phyloP scores from a whole-genome alignment of 805 yeast species.

The Yamadazyma sp. region DNA sequence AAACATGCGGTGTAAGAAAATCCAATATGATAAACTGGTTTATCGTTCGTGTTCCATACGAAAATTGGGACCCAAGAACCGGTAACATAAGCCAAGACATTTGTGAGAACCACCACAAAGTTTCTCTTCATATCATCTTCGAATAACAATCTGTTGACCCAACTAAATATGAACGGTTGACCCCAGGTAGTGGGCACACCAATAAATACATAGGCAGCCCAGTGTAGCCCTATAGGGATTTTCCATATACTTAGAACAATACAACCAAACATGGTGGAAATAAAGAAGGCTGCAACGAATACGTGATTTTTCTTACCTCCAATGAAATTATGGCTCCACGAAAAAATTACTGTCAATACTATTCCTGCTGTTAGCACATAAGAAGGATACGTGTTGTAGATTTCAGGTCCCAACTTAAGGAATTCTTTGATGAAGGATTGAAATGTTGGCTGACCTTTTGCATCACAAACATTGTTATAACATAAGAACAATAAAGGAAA shows the following conservation, averaged over 20 bases:
- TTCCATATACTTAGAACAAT: constrained; percentile 48
- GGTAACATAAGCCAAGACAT: constrained; percentile 39
- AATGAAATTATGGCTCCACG: constrained; percentile 30
- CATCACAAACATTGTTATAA: constrained; percentile 35
- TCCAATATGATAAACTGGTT: constrained; percentile 34
- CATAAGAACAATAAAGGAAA: constrained; percentile 42
- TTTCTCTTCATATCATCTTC: constrained; percentile 43
- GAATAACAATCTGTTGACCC: constrained; percentile 51
- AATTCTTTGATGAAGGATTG: constrained; percentile 36
- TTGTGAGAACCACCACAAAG: constrained; percentile 38
- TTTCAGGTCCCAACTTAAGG: constrained; percentile 25
- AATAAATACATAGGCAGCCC: constrained; percentile 48
- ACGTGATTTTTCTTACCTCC: constrained; percentile 36
- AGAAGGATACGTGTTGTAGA: constrained; percentile 37
- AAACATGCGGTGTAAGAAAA: constrained; percentile 35
- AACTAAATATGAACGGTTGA: constrained; percentile 55
- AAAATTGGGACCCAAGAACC: constrained; percentile 40
- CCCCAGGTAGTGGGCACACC: constrained; percentile 54
- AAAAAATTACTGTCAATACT: constrained; percentile 22
- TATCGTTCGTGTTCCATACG: constrained; percentile 38
- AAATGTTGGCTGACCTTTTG: constrained; percentile 36
- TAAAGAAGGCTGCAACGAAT: constrained; percentile 38
- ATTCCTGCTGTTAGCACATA: constrained; percentile 27
- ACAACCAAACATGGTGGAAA: constrained; percentile 42
- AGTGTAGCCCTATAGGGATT: constrained; percentile 48